Conservation (phyloP, 129 eudicot genomes). For the Apium graveolens region DNA sequence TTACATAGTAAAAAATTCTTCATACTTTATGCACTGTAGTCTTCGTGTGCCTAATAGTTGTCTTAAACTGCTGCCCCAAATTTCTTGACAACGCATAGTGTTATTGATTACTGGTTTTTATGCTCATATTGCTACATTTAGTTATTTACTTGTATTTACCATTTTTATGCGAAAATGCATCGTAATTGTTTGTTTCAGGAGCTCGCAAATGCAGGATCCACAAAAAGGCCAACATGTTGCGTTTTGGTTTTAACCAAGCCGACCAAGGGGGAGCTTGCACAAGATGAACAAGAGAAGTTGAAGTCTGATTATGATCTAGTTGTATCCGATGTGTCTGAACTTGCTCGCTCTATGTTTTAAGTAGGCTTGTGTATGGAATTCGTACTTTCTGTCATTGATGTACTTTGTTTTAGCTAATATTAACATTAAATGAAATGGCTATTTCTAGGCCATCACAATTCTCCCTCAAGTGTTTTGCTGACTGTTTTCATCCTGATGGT, state of each 20-base stretch:
- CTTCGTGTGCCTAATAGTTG: background rate
- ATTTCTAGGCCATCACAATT: background rate
- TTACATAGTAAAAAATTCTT: background rate
- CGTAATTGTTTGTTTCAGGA: conserved; percentile 45
- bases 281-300: conserved; percentile 66
- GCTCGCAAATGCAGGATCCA: conserved; percentile 93
- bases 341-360: conserved; percentile 58
- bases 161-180: background rate
- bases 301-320: conserved; percentile 79
- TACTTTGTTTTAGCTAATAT: background rate
- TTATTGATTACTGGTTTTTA: background rate
- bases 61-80: background rate
- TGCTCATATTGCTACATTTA: background rate
- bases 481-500: background rate
- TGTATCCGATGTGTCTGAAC: conserved; percentile 51
- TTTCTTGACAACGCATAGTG: background rate
- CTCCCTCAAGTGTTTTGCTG: background rate
- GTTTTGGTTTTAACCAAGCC: conserved; percentile 81
- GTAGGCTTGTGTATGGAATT: background rate
- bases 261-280: conserved; percentile 66
- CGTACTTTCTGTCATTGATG: background rate
- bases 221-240: conserved; percentile 98
- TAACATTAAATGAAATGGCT: background rate
- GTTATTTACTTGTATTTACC: background rate
- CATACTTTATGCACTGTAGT: background rate